Evolutionary conservation across 345 rosid genomes (phyloP), one percentile per base, ranked within the genome.

Genomic region (Eucalyptus lansdowneana): DNA sequence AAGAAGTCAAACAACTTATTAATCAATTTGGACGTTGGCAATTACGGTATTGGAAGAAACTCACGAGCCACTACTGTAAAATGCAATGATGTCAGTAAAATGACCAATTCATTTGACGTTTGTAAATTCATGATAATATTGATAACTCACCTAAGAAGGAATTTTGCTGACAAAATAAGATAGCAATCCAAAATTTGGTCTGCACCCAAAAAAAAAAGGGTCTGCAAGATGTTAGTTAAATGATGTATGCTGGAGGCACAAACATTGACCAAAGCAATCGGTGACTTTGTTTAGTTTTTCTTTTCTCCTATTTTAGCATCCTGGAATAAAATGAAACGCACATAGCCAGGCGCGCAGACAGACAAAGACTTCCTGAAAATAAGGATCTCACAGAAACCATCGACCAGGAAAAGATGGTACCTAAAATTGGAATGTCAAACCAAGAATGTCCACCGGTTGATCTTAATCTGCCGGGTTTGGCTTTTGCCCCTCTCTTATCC

Each of bases 301-400:
- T 34, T 69, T 9, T 16, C 6, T 12, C 29, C 87, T 85, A 29
- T 25, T 47, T 50, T 85, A 29, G 58, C 53, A 53, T 40, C 19
- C 37, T 11, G 87, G 58, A 86, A 86, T 47, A 58, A 86, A 45
- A 50, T 19, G 58, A 86, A 86, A 50, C 40, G 2, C 16, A 29
- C 15, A 6, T 6, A 21, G 9, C 6, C 27, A n/a, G 87, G 87
- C 24, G 51, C 60, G 16, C 17, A 34, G 62, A 54, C 88, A 53
- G 44, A 53, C 14, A 45, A 88, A 47, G 81, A 29, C 15, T 80
- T 49, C 95, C 95, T 90, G 89, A 89, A 90, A 92, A 87, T 53
- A 49, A 90, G 94, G 95, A 92, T 94, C 94, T 90, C 27, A 34
- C 85, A 60, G 27, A 8, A 90, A 86, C 89, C 89, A 17, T 89